Evolutionary conservation across 805 yeast species (phyloP).

Genomic region (Candida odintsovae): DNA sequence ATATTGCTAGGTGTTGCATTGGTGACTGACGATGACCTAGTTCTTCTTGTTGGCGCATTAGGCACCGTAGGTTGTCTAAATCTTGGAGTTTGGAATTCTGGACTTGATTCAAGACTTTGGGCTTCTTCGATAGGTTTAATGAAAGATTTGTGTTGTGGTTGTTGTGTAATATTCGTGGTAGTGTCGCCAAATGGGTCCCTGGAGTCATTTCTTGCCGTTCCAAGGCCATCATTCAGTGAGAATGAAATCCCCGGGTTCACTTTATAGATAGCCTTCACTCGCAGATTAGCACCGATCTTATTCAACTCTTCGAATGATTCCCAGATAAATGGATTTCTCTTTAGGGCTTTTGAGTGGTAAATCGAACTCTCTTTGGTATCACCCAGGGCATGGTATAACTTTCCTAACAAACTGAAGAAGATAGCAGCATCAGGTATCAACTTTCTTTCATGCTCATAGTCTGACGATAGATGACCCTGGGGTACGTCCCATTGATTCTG

Average conservation of each 20-base stretch:
- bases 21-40: conserved; percentile 20
- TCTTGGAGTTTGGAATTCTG: conserved; percentile 37
- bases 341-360: conserved; percentile 63
- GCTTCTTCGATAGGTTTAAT: conserved; percentile 16
- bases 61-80: conserved; percentile 30
- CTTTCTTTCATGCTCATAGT: conserved; percentile 33
- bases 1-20: conserved; percentile 3
- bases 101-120: conserved; percentile 11
- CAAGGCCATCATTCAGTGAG: conserved; percentile 6
- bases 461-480: conserved; percentile 10
- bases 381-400: conserved; percentile 51
- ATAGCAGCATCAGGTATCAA: conserved; percentile 64
- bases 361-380: conserved; percentile 61
- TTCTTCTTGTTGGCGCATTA: conserved; percentile 35
- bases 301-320: conserved; percentile 80
- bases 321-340: conserved; percentile 74
- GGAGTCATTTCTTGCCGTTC: conserved; percentile 5
- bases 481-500: conserved; percentile 31
- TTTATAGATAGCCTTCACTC: conserved; percentile 50
- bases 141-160: conserved; percentile 9
- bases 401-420: conserved; percentile 63
- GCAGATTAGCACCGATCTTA: conserved; percentile 63
- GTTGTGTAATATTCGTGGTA: conserved; percentile 10
- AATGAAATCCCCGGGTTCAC: conserved; percentile 10
- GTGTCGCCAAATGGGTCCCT: conserved; percentile 26